These are phyloP conservation scores for Aurinia saxatilis DNA, from an alignment of 345 rosid species.

Conservation along the genomic window DNA sequence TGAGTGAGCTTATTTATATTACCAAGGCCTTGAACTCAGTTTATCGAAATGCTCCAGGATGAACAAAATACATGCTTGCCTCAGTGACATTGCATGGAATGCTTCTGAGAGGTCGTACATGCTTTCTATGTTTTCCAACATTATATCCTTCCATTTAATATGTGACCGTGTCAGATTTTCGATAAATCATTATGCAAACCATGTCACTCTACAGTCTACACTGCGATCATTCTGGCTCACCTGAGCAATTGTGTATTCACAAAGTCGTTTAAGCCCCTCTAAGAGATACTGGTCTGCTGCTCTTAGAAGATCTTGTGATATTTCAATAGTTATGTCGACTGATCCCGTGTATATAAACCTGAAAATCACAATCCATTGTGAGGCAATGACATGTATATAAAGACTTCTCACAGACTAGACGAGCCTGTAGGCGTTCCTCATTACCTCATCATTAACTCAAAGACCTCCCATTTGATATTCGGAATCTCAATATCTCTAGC, in stretches of 20 bases:
- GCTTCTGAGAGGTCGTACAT: constrained; percentile 99
- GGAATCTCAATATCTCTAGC: constrained; percentile 99
- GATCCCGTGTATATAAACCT: constrained; percentile 99
- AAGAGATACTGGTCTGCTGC: constrained; percentile 98
- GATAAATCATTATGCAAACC: not conserved
- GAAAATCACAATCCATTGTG: constrained; percentile 2
- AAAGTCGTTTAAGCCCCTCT: constrained; percentile 94
- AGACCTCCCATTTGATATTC: constrained; percentile 98
- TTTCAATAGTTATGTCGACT: constrained; percentile 68
- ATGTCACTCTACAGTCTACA: not conserved
- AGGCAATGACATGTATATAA: not conserved
- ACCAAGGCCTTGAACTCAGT: constrained; percentile 74
- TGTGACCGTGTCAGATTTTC: constrained; percentile 16
- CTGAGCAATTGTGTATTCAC: constrained; percentile 96
- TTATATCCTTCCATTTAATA: constrained; percentile 57
- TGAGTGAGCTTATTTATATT: constrained; percentile 6
- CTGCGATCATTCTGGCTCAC: constrained; percentile 38
- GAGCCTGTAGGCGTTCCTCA: constrained; percentile 13
- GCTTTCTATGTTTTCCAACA: constrained; percentile 79
- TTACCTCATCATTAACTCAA: constrained; percentile 99
- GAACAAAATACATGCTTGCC: constrained; percentile 86
- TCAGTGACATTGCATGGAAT: constrained; percentile 81
- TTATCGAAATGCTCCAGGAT: constrained; percentile 88
- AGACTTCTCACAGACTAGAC: not conserved
- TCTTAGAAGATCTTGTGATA: constrained; percentile 95